These are phyloP conservation scores for Adenanthera pavonina DNA, from an alignment of 306 rosid species.

Conservation along the genomic window DNA sequence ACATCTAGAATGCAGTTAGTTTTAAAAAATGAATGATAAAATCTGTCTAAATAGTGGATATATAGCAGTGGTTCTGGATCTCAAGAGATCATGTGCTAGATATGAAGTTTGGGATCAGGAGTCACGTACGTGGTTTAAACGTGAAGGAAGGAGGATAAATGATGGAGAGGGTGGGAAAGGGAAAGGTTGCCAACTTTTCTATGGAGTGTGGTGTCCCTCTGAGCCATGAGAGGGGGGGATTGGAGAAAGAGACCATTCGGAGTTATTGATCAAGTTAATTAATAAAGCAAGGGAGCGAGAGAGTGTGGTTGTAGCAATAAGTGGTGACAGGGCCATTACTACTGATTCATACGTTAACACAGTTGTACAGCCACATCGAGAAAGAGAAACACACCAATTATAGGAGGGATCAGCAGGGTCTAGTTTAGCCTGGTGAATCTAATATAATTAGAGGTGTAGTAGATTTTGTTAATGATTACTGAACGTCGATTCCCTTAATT, in stretches of 20 bases:
- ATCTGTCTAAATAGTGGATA: not conserved
- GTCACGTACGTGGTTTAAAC: conserved; percentile 65
- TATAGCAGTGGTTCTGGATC: not conserved
- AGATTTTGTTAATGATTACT: conserved; percentile 1
- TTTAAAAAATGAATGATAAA: not conserved
- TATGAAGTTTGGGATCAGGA: conserved; percentile 20
- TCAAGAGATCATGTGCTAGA: not conserved
- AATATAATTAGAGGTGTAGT: not conserved
- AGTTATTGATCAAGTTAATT: not conserved
- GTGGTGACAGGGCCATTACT: conserved; percentile 26
- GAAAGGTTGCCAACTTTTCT: not conserved
- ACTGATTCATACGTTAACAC: not conserved
- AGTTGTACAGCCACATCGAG: not conserved
- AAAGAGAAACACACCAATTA: not conserved
- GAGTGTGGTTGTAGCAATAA: conserved; percentile 25
- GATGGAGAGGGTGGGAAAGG: not conserved
- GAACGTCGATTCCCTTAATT: not conserved
- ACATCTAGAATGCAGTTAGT: not conserved
- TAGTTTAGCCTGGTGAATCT: not conserved
- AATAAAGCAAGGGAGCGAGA: not conserved
- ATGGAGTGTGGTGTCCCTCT: not conserved
- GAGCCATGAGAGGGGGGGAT: not conserved
- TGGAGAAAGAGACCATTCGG: not conserved
- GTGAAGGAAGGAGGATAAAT: conserved; percentile 46
- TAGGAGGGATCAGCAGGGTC: not conserved